Evolutionary conservation across 805 yeast genomes (phyloP).

Genomic region (Saccharomyces mikatae): DNA sequence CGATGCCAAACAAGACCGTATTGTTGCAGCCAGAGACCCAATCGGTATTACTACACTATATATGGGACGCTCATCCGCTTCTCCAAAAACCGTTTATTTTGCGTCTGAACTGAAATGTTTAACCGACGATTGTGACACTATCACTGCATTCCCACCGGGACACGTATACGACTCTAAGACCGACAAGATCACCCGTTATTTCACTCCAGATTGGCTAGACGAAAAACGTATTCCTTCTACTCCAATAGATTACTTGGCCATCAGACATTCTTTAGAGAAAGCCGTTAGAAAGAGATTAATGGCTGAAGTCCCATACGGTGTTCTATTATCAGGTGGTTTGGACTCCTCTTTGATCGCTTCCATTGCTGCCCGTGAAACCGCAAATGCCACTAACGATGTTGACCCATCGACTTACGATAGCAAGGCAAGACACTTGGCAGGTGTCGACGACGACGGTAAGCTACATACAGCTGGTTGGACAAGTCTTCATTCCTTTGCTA

Average conservation of each 20-base stretch:
- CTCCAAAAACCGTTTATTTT: slow-evolving; percentile 74
- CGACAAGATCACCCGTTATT: slow-evolving; percentile 79
- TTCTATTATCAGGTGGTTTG: slow-evolving; percentile 90
- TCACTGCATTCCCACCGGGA: slow-evolving; percentile 96
- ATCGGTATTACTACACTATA: slow-evolving; percentile 94
- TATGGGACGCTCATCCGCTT: slow-evolving; percentile 71
- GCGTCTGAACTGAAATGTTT: slow-evolving; percentile 93
- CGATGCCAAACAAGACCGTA: slow-evolving; percentile 76
- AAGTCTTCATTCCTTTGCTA: slow-evolving; percentile 88
- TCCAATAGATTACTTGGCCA: slow-evolving; percentile 60
- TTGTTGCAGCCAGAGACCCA: slow-evolving; percentile 97
- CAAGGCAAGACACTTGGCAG: slow-evolving; percentile 61
- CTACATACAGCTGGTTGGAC: slow-evolving; percentile 71
- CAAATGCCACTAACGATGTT: slow-evolving; percentile 39
- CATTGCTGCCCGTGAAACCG: slow-evolving; percentile 94
- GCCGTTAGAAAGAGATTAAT: slow-evolving; percentile 97
- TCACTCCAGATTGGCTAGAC: slow-evolving; percentile 93
- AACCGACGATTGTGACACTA: slow-evolving; percentile 88
- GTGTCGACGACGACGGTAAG: slow-evolving; percentile 85
- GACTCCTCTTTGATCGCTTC: slow-evolving; percentile 95
- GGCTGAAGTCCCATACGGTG: slow-evolving; percentile 99
- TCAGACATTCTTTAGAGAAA: slow-evolving; percentile 78
- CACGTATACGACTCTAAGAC: slow-evolving; percentile 90
- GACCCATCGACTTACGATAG: slow-evolving; percentile 27
- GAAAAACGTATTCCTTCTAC: slow-evolving; percentile 63